Evolutionary conservation across 108 stramenopile genomes (phyloP), one percentile per base, ranked within the genome.

Genomic region (Pseudonitzschia delicatissima): DNA sequence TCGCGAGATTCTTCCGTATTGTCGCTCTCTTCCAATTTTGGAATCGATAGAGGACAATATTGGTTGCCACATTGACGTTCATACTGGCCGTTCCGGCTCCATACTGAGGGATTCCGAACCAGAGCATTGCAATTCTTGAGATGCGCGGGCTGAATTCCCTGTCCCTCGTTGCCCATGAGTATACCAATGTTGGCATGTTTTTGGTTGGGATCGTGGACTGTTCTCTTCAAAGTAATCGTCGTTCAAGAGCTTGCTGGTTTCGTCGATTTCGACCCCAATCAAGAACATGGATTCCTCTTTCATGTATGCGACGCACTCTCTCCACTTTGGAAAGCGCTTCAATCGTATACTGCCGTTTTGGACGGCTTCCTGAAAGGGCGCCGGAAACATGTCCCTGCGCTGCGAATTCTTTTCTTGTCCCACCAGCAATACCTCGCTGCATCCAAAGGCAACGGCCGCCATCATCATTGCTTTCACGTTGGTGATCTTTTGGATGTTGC

Each of bases 91-190:
- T 94, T 39, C 93, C 93, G 13, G 74, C 77, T 15, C 93, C 93
- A 64, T 87, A 90, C 64, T 94, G 93, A n/a, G 2, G 84, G 82
- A 59, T 92, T 88, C 20, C 81, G 52, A 0, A 91, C 45, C 60
- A 92, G 82, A 23, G 66, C 78, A 73, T 90, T 74, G 67, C 93
- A 94, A 0, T 80, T 36, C 12, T 74, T 62, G 78, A 90, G 79
- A 62, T 92, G 90, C 66, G 83, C 90, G 5, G 66, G 31, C 45
- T 79, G 74, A 61, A 95, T 81, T 8, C 94, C 91, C 36, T 72
- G 75, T 1, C 91, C 94, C 72, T 95, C 91, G 63, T 95, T 95
- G 8, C 91, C 90, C 90, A 91, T 86, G 68, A 92, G 76, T 34
- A 95, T 79, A 0, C 86, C 90, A 26, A 79, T 76, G 61, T 77